These are phyloP conservation scores for Chaetothyriales sp. DNA, from an alignment of 2,329 filamentous ascomycete species.

Conservation along the genomic window DNA sequence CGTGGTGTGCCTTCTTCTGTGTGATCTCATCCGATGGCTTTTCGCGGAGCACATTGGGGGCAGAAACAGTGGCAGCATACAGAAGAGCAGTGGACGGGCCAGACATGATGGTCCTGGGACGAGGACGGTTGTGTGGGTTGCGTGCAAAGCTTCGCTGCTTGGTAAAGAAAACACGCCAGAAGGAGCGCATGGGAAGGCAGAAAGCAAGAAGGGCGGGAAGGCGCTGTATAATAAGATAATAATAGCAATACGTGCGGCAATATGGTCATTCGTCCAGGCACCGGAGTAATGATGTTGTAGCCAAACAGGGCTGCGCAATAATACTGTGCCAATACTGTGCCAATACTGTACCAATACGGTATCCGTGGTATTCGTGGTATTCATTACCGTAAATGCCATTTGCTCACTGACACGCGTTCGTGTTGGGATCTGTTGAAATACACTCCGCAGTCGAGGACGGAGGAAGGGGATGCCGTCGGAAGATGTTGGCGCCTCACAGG, in stretches of 20 bases:
- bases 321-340: too few relatives aligned
- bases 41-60: conserved; percentile 19
- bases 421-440: background rate
- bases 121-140: conserved; percentile 4
- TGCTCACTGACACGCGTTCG: too few relatives aligned
- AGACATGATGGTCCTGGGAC: conserved; percentile 22
- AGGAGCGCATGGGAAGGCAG: conserved; percentile 11
- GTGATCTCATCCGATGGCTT: conserved; percentile 25
- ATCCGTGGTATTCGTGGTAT: too few relatives aligned
- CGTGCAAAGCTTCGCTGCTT: conserved; percentile 14
- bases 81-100: conserved; percentile 24
- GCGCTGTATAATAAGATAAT: background rate
- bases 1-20: conserved; percentile 26
- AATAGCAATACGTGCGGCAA: too few relatives aligned
- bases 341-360: too few relatives aligned
- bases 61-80: conserved; percentile 28
- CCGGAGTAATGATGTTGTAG: too few relatives aligned
- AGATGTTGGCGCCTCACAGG: background rate
- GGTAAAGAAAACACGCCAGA: conserved; percentile 9
- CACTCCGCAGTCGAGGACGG: too few relatives aligned
- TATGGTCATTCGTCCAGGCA: background rate
- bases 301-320: too few relatives aligned
- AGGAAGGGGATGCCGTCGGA: background rate
- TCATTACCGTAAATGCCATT: too few relatives aligned
- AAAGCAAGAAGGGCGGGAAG: background rate